Percentiles rank a stretch among this genome's conserved stretches.
These are phyloP conservation scores for Candida sp. DNA, from an alignment of 1,139 yeast species.

Conservation along the genomic window DNA sequence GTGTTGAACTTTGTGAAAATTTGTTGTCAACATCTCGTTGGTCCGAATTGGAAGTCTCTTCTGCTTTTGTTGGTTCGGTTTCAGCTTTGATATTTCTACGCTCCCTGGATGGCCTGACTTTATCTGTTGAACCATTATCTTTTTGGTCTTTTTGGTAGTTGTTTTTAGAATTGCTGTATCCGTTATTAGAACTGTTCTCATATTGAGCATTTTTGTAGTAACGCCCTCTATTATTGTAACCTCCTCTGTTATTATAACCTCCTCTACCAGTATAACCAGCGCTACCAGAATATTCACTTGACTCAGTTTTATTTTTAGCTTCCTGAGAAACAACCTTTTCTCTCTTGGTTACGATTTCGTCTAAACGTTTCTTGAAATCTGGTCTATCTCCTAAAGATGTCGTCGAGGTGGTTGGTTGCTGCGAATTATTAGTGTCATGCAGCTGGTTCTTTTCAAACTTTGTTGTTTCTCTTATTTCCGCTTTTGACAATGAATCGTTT, in stretches of 20 bases:
- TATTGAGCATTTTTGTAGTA: background rate
- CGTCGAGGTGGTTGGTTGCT: background rate
- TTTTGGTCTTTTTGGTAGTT: background rate
- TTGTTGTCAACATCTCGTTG: background rate
- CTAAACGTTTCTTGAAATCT: slow-evolving; percentile 30
- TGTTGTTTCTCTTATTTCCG: background rate
- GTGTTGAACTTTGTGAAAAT: background rate
- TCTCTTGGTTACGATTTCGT: slow-evolving; percentile 19
- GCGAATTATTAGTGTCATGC: background rate
- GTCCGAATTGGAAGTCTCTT: background rate
- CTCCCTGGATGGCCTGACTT: background rate
- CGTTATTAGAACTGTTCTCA: background rate
- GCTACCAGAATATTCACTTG: background rate
- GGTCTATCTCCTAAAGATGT: slow-evolving; percentile 20
- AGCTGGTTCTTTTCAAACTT: slow-evolving; percentile 1
- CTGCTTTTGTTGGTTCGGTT: background rate
- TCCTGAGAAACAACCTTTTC: slow-evolving; percentile 1
- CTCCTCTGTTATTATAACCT: background rate
- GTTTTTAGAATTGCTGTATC: background rate
- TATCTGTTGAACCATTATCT: background rate
- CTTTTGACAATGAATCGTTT: slow-evolving; percentile 3
- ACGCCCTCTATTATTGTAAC: background rate
- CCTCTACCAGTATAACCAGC: background rate
- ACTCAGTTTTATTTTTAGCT: background rate
- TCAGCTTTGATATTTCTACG: background rate